Conservation (phyloP, 805 yeast species). For the Wickerhamomyces subpelliculosus region DNA sequence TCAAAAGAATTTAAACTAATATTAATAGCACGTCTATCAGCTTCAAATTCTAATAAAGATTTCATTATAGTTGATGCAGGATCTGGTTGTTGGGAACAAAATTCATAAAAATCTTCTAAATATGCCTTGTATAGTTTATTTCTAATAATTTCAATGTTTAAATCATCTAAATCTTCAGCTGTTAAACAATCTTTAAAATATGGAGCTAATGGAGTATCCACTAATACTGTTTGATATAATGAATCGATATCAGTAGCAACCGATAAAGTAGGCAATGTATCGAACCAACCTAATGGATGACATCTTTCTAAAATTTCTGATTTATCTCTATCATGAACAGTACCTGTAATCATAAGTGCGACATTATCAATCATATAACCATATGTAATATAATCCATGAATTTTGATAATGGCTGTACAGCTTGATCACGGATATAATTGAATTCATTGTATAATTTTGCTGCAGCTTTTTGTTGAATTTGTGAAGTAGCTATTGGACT, state of each 20-base stretch:
- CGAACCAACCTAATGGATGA: slow-evolving; percentile 98
- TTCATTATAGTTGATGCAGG: slow-evolving; percentile 84
- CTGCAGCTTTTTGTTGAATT: slow-evolving; percentile 74
- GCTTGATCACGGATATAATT: slow-evolving; percentile 81
- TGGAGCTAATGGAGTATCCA: slow-evolving; percentile 97
- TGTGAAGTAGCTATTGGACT: slow-evolving; percentile 78
- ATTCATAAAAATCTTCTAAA: slow-evolving; percentile 75
- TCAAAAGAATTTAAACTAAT: slow-evolving; percentile 86
- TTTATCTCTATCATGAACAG: slow-evolving; percentile 90
- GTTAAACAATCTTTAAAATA: slow-evolving; percentile 86
- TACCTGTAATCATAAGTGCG: slow-evolving; percentile 92
- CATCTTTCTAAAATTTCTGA: slow-evolving; percentile 83
- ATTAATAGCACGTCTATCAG: slow-evolving; percentile 91
- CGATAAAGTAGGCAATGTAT: slow-evolving; percentile 88
- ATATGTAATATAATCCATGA: slow-evolving; percentile 88
- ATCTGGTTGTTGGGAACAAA: slow-evolving; percentile 53
- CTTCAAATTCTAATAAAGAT: slow-evolving; percentile 77
- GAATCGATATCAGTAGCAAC: slow-evolving; percentile 94
- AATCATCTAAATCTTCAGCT: slow-evolving; percentile 85
- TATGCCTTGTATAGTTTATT: slow-evolving; percentile 90
- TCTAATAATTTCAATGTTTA: slow-evolving; percentile 91
- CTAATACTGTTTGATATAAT: slow-evolving; percentile 84
- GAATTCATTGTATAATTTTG: slow-evolving; percentile 75
- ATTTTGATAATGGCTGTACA: slow-evolving; percentile 68
- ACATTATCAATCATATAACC: slow-evolving; percentile 99